Percentiles rank a stretch among this genome's conserved stretches.
Conservation (phyloP, 305 asterid species). For the Fraxinus xanthoxyloides region DNA sequence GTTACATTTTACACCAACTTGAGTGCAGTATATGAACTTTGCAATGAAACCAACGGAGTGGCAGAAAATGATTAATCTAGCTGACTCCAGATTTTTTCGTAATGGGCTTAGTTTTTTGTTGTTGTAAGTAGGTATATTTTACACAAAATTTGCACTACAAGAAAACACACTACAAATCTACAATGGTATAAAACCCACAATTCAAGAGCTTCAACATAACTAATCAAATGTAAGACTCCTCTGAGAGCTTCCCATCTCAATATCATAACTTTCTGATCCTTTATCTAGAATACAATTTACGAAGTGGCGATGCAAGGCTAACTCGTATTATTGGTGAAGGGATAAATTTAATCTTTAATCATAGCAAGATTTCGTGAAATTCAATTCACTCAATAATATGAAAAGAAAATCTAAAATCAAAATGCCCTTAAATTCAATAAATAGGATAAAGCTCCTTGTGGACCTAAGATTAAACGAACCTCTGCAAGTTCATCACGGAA, state of each 20-base stretch:
- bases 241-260: constrained; percentile 11
- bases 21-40: not conserved
- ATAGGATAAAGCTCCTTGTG: not conserved
- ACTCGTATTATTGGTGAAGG: not conserved
- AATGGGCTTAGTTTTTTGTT: not conserved
- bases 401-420: not conserved
- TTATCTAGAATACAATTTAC: constrained; percentile 1
- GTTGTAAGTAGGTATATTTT: not conserved
- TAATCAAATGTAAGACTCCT: not conserved
- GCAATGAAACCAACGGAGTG: not conserved
- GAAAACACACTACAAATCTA: not conserved
- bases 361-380: constrained; percentile 4
- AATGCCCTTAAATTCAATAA: not conserved
- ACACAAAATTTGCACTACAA: not conserved
- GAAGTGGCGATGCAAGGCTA: not conserved
- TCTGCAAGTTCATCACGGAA: constrained; percentile 78
- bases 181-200: not conserved
- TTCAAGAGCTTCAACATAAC: not conserved
- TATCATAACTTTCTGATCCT: not conserved
- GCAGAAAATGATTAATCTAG: not conserved
- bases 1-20: not conserved
- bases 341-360: not conserved
- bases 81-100: not conserved
- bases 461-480: constrained; percentile 44
- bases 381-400: constrained; percentile 1